Conservation (phyloP, 257 asterid species). For the Lycium ferocissimum region DNA sequence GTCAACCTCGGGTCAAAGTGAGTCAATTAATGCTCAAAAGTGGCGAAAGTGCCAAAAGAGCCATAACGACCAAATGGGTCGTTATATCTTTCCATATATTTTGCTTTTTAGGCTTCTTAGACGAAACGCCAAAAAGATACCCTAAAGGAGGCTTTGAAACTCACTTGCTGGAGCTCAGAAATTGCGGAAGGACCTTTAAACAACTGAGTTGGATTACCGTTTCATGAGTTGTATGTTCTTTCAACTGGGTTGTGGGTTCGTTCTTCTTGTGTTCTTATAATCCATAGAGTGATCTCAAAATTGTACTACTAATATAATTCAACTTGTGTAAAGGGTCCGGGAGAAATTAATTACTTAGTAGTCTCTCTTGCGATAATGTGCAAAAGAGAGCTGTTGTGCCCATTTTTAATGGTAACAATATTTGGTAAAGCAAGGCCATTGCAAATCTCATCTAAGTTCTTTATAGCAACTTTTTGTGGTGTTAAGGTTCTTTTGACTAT, state of each 20-base stretch:
- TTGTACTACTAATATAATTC: neutral
- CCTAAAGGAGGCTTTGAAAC: neutral
- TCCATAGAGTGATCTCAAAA: neutral
- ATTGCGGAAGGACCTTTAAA: neutral
- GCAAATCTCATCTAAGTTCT: neutral
- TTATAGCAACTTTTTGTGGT: neutral
- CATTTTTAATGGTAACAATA: neutral
- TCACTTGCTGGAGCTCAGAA: neutral
- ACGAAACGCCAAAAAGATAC: neutral
- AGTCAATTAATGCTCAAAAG: no score
- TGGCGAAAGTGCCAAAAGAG: no score
- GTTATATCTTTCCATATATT: no score
- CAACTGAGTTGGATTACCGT: neutral
- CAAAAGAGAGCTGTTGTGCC: neutral
- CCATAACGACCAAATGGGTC: no score
- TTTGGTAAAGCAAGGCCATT: neutral
- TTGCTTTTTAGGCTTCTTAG: neutral
- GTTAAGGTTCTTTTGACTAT: neutral
- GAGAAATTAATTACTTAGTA: neutral
- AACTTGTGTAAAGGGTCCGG: neutral
- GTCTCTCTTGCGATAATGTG: neutral
- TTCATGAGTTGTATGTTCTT: neutral
- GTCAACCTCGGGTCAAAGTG: no score
- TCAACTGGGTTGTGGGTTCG: neutral
- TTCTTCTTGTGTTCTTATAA: neutral